A percentile compares a stretch with the other conserved stretches of the same genome.
Conservation (phyloP, 2,329 filamentous ascomycete species). For the Alternaria triticimaculans region DNA sequence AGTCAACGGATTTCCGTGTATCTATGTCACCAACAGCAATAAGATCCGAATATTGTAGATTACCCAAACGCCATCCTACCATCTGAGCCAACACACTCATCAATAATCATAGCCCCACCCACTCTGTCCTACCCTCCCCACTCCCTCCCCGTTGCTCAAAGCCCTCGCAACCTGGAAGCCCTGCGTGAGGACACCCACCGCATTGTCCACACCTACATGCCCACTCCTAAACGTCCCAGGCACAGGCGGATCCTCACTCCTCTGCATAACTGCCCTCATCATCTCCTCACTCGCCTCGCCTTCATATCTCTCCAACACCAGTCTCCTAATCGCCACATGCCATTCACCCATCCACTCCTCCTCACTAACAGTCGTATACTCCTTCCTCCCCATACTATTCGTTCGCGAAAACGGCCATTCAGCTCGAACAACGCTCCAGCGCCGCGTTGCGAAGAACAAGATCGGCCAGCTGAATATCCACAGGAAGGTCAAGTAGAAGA, state of each 20-base stretch:
- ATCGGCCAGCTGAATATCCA: conserved; percentile 76
- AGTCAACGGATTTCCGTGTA: background rate
- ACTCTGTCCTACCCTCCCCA: conserved; percentile 29
- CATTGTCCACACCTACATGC: conserved; percentile 39
- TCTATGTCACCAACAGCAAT: background rate
- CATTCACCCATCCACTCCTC: conserved; percentile 69
- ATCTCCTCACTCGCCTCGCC: conserved; percentile 60
- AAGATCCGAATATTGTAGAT: background rate
- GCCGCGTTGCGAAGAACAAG: conserved; percentile 70
- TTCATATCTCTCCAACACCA: conserved; percentile 65
- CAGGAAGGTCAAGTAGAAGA: conserved; percentile 71
- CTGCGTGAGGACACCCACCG: conserved; percentile 42
- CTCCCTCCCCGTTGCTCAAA: conserved; percentile 20
- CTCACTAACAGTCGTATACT: conserved; percentile 60
- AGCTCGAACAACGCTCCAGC: conserved; percentile 68
- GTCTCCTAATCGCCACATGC: conserved; percentile 64
- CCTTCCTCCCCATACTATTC: conserved; percentile 44
- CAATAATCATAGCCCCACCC: conserved; percentile 45
- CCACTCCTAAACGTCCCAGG: conserved; percentile 38
- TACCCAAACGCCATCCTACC: background rate
- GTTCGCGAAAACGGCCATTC: conserved; percentile 65
- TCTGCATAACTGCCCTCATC: conserved; percentile 36
- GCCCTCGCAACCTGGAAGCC: conserved; percentile 43
- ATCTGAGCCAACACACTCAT: background rate
- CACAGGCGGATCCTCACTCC: conserved; percentile 55